Conservation (phyloP, 768 basidiomycete genomes). For the Boletus pseudo-olivaceus region DNA sequence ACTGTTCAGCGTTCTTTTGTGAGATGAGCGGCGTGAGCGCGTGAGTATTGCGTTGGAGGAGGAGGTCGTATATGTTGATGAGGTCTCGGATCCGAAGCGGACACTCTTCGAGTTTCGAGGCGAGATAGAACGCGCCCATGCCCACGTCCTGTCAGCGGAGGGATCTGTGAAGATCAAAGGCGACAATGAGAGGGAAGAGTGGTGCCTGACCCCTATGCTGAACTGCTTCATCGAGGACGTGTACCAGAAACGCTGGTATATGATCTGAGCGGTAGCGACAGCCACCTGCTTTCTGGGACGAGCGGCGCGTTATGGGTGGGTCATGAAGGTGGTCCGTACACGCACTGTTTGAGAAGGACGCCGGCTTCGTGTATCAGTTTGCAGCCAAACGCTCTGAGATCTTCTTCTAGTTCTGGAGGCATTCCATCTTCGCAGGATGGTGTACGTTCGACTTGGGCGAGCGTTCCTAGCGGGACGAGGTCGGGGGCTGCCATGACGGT, state of each 20-base stretch:
- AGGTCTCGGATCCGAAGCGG: constrained; percentile 90
- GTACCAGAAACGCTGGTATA: constrained; percentile 97
- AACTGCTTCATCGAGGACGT: constrained; percentile 94
- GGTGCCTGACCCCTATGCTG: constrained; percentile 73
- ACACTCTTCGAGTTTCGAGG: constrained; percentile 91
- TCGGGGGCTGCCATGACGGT: constrained; percentile 40
- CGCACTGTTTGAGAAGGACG: constrained; percentile 84
- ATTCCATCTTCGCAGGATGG: constrained; percentile 84
- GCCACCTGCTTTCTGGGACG: constrained; percentile 85
- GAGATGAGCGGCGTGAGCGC: constrained; percentile 28
- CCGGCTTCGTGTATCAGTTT: constrained; percentile 96
- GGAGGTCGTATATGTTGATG: constrained; percentile 89
- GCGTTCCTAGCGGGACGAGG: constrained; percentile 80
- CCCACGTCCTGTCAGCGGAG: constrained; percentile 62
- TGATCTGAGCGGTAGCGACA: constrained; percentile 92
- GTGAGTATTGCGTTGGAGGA: constrained; percentile 73
- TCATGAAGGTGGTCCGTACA: constrained; percentile 3
- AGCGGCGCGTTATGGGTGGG: constrained; percentile 4
- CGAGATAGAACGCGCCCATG: constrained; percentile 85
- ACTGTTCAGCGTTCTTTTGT: constrained; percentile 29
- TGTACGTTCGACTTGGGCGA: constrained; percentile 70
- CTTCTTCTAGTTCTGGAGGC: constrained; percentile 77
- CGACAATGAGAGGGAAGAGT: constrained; percentile 12
- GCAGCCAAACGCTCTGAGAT: constrained; percentile 86
- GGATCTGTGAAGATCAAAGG: constrained; percentile 7